Evolutionary conservation across 441 rosid genomes (phyloP).

Genomic region (Syzygium malaccense): DNA sequence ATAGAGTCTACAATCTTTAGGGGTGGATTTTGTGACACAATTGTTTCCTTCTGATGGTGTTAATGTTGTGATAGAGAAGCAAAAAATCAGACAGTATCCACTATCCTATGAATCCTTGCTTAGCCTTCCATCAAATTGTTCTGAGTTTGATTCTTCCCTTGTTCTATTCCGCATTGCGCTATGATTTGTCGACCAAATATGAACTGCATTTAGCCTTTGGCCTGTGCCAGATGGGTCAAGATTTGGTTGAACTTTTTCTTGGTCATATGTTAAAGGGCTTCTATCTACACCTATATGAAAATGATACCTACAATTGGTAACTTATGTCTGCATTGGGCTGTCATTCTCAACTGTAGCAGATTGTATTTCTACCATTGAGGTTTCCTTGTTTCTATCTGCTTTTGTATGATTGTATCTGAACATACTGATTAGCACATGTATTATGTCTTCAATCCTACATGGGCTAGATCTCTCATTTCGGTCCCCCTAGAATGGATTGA

Average conservation of each 20-base stretch:
- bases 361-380: neutral
- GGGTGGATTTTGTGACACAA: neutral
- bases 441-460: neutral
- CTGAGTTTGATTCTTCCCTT: neutral
- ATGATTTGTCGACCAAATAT: neutral
- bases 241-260: neutral
- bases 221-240: neutral
- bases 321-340: neutral
- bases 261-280: neutral
- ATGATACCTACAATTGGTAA: neutral
- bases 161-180: neutral
- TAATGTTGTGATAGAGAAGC: neutral
- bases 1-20: neutral
- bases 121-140: neutral
- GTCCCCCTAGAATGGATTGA: neutral
- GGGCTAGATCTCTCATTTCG: neutral
- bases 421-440: neutral
- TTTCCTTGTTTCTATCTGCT: neutral
- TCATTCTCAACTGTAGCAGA: neutral
- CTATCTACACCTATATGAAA: neutral
- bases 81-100: neutral
- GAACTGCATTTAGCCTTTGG: neutral
- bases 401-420: neutral
- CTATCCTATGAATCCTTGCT: neutral
- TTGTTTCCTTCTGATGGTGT: neutral